Conservation (phyloP, 2,329 filamentous ascomycete species). For the Pseudogymnoascus sp. region DNA sequence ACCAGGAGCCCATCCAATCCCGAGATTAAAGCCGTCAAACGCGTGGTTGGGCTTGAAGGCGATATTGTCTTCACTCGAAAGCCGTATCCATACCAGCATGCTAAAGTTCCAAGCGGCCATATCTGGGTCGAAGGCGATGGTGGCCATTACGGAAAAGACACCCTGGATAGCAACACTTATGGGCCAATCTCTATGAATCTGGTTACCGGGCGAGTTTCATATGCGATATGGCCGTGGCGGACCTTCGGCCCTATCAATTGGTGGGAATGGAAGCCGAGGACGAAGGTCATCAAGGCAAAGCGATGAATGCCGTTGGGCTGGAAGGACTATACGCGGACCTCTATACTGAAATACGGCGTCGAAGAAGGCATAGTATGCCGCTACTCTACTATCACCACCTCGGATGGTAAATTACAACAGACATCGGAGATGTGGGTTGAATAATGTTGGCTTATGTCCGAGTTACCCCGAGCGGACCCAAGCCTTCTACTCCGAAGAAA, state of each 20-base stretch:
- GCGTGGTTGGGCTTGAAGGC: conserved; percentile 72
- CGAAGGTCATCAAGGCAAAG: conserved; percentile 32
- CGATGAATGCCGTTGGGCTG: conserved; percentile 8
- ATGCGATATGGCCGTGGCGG: conserved; percentile 60
- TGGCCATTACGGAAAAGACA: conserved; percentile 48
- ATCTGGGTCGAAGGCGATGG: conserved; percentile 95
- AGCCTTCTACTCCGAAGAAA: background rate
- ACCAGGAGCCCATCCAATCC: conserved; percentile 62
- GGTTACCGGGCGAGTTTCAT: conserved; percentile 65
- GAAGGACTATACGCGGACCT: background rate
- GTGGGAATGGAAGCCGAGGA: conserved; percentile 40
- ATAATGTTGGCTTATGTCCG: background rate
- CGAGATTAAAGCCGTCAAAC: conserved; percentile 65
- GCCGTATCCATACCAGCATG: conserved; percentile 46
- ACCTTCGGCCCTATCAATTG: conserved; percentile 50
- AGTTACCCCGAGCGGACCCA: background rate
- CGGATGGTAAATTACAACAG: background rate
- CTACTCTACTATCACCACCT: background rate
- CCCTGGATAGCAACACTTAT: conserved; percentile 80
- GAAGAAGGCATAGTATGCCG: background rate
- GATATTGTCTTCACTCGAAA: conserved; percentile 62
- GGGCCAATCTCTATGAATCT: conserved; percentile 72
- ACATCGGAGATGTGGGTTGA: background rate
- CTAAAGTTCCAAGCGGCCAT: conserved; percentile 71
- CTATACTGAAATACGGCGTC: background rate